These are phyloP conservation scores for Solanum medicagineum DNA, from an alignment of 257 asterid species.

Conservation along the genomic window DNA sequence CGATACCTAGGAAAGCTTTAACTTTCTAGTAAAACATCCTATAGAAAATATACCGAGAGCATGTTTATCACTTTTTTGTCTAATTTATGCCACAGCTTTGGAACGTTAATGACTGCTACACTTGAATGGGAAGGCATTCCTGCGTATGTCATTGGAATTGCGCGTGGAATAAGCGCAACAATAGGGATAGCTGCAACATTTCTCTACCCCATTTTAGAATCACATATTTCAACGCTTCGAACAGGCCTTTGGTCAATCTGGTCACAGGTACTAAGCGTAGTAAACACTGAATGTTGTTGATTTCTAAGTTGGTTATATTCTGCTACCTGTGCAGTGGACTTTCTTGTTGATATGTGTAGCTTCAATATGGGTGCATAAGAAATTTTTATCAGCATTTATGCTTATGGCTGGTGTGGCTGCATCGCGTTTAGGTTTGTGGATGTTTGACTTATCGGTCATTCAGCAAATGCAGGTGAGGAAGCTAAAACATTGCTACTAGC, in stretches of 20 bases:
- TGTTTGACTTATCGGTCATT: slow-evolving; percentile 79
- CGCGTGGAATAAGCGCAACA: slow-evolving; percentile 65
- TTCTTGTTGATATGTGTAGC: slow-evolving; percentile 63
- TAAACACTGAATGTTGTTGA: neutral
- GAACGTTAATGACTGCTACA: slow-evolving; percentile 85
- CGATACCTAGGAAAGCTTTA: too few species aligned
- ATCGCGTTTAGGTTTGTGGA: slow-evolving; percentile 95
- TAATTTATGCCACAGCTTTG: slow-evolving; percentile 42
- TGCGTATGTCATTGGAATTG: slow-evolving; percentile 75
- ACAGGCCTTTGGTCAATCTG: slow-evolving; percentile 94
- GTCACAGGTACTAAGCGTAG: slow-evolving; percentile 51
- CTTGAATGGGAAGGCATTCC: slow-evolving; percentile 90
- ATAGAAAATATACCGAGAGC: neutral
- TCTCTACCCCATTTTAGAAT: slow-evolving; percentile 49
- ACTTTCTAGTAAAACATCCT: neutral
- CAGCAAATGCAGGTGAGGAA: slow-evolving; percentile 83
- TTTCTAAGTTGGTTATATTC: neutral
- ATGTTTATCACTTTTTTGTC: neutral
- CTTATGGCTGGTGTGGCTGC: slow-evolving; percentile 78
- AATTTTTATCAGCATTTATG: slow-evolving; percentile 37
- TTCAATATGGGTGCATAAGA: slow-evolving; percentile 39
- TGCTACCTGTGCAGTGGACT: slow-evolving; percentile 48
- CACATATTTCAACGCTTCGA: slow-evolving; percentile 49
- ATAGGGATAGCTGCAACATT: slow-evolving; percentile 83
- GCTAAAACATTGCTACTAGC: neutral